Base-by-base conservation (phyloP, 2,329 filamentous ascomycete genomes). In the Alternaria novae-zelandiae region DNA sequence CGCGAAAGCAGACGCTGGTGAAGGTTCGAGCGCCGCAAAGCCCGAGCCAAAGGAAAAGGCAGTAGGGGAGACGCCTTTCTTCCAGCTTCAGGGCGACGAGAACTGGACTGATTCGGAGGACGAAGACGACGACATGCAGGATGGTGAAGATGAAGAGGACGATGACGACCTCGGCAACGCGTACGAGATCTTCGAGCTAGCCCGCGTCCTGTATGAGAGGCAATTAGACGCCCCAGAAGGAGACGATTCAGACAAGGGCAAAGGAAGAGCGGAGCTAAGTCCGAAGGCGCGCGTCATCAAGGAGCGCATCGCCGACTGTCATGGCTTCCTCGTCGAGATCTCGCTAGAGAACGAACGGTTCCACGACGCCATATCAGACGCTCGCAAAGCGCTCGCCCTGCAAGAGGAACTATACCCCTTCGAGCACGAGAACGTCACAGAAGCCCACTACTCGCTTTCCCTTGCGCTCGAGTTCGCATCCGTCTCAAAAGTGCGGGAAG, bases 291-390 rank as follows among this genome's bases (percentile, higher is more conserved):
- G 69, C 46, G 63, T 66, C 28, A 73, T 77, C 76, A 94, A 94
- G 80, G 93, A 97, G 80, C 89, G 93, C 60, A 87, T 98, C 32
- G 93, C 93, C 64, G 96, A 99, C 77, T 97, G 93, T 9, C 93
- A 97, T 78, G 94, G 97, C 78, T 87, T 97, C 59, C 91, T 98
- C 66, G 92, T 94, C 10, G 96, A 99, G 81, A 97, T 99, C 66
- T 96, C 92, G n/a, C 85, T 99, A 26, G 96, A 99, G 82, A 97
- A 96, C 71, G 96, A 98, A 82, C 90, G 91, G 83, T 99, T 97
- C 77, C 86, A 88, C 45, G 90, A 93, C 70, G 95, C 96, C n/a
- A 92, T 97, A 57, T 86, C 89, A 50, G 96, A 99, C 80, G 89
- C 93, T 56, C 89, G 89, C 71, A 88, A 90, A 13, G 90, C 94